Evolutionary conservation across 2,329 filamentous ascomycete genomes (phyloP), one percentile per base, ranked within the genome.

Genomic region (Pyrenochaeta sp.): DNA sequence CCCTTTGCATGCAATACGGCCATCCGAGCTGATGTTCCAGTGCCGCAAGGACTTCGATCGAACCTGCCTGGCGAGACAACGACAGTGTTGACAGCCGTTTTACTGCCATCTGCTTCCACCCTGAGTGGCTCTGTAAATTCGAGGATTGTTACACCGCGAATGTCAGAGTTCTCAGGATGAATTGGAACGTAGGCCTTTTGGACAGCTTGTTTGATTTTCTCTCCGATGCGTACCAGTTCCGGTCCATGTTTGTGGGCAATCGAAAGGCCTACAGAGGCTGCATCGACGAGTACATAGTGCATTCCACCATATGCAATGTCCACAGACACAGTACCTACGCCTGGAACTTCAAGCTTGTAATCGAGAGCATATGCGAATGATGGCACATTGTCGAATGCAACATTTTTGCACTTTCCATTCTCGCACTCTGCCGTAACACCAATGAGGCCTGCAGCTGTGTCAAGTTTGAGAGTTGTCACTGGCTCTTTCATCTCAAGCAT

Each of bases 271-370:
- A 76, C 45, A 0, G 70, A 66, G 1, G 56, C 58, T 0, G 67
- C 72, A 36, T 77, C 72, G 0, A 77, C 73, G 7, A 79, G 35
- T 2, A 61, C 72, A 40, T 74, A 79, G 48, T 71, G 68, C 75
- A 76, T 77, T 1, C 76, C 76, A 6, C 76, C 76, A 61, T 71
- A 78, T 10, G 73, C 76, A 34, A 79, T 63, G 39, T 79, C 75
- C 2, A 77, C 72, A 0, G 37, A 48, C 2, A 78, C 51, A 4
- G 41, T 60, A 0, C 75, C 76, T 0, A 79, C 14, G 0, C 69
- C 76, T 0, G 72, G 73, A 1, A 78, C 73, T 0, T 70, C 44
- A 10, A 78, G 63, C 35, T 63, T 53, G 17, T 68, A 48, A 49
- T 76, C 74, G 1, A 79, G 59, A 4, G 55, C 63, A 24, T 64